Base-by-base conservation (phyloP, 805 yeast species). In the Pichia membranifaciens region DNA sequence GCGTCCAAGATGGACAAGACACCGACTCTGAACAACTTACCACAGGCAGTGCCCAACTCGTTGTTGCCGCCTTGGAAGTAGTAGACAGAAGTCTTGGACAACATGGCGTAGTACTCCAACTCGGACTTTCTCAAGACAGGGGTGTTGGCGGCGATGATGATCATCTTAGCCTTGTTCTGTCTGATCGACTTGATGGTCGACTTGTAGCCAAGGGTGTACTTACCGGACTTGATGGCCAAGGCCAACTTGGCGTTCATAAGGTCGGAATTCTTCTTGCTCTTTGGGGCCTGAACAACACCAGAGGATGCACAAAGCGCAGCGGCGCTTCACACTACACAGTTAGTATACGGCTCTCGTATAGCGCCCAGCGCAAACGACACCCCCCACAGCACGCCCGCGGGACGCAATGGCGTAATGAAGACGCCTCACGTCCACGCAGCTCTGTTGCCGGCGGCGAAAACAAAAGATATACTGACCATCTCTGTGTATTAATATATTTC, bases 11-110 rank as follows among this genome's bases (percentile, higher is more conserved):
- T 74, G 68, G 97, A 79, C 68, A 93, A 79, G 69, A 90, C 91
- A 81, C 98, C 98, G 66, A 93, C 98, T 81, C 97, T 88, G 96
- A 93, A 93, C 70, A 93, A 88, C 78, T 87, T 91, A 90, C 99
- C 99, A 79, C 96, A 91, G 66, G 96, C 96, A 67, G 99, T 93
- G 82, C 97, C 98, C 71, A 91, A 87, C 81, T 91, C 98, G 79
- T 91, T 91, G 96, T 91, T 91, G 76, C 96, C 95, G 82, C 97
- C 98, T 78, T 84, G 93, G 95, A 90, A 93, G 90, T 90, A 95
- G 93, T 91, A 90, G 61, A 83, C 84, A 70, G 81, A 81, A 73
- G 96, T 87, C 87, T 90, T 91, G 73, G 98, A 86, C 74, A 93
- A 85, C 99, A 93, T 91, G 70, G 98, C 97, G 88, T 93, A 93